Evolutionary conservation across 768 basidiomycete genomes (phyloP), one percentile per base, ranked within the genome.

Genomic region (Russula olivacea): DNA sequence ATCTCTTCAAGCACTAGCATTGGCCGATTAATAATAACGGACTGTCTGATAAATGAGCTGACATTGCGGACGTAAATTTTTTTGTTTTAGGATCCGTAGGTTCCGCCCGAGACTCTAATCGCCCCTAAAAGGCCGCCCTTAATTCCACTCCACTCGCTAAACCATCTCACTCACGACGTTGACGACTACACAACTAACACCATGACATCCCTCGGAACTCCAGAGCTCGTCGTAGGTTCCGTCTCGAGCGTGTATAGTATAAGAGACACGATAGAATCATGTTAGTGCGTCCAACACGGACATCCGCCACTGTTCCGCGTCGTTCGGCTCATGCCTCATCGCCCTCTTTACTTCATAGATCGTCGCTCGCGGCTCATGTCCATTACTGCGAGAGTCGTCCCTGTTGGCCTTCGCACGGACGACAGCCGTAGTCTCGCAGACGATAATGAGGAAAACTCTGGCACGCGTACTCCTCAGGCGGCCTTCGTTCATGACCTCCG

Each of bases 331-430:
- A 63, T 40, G 15, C 15, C 28, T 51, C 19, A 30, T 61, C 43
- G 21, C n/a, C 19, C 25, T 40, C 23, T 28, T 3, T 47, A 28
- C 38, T 47, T 9, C 34, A 12, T 49, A 68, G 67, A 68, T 58
- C 67, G 65, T 47, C 67, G 67, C 55, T 59, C 65, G 11, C 61
- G 66, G 25, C 40, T 59, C 36, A 50, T 66, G 25, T 54, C 30
- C 8, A 62, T 56, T 34, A 52, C 55, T 3, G 36, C 55, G 10
- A 55, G 55, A 55, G 57, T 62, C 10, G 28, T 55, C 21, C 40
- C 64, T 45, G 50, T 30, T 32, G 45, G 38, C 21, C n/a, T 17
- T 32, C 45, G 17, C 21, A 19, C 38, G 32, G 57, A 62, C 23
- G 55, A 66, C 40, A 55, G 58, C 23, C 36, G 54, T n/a, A 48